Evolutionary conservation across 305 asterid species (phyloP).

Genomic region (Solanum hybrid): DNA sequence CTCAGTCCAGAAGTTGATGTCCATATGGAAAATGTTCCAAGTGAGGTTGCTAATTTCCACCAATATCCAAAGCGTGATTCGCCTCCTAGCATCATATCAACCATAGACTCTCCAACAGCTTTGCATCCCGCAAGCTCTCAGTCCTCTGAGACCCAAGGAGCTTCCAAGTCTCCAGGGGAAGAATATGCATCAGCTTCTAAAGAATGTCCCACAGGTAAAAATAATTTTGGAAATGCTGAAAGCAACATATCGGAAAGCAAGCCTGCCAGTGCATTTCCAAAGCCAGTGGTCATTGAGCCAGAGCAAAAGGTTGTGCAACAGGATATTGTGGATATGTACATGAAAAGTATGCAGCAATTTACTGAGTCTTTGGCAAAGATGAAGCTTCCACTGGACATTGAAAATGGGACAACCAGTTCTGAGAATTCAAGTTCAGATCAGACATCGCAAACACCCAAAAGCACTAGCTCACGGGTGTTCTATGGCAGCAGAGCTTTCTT

Average conservation of each 20-base stretch:
- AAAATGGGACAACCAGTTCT: slow-evolving; percentile 61
- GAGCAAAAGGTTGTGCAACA: slow-evolving; percentile 45
- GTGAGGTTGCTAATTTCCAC: slow-evolving; percentile 1
- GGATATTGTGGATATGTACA: slow-evolving; percentile 51
- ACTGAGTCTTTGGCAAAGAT: slow-evolving; percentile 47
- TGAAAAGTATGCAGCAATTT: slow-evolving; percentile 58
- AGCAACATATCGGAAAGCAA: slow-evolving; percentile 8
- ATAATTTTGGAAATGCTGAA: slow-evolving; percentile 13
- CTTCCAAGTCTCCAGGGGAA: slow-evolving; percentile 14
- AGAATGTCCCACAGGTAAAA: slow-evolving; percentile 15
- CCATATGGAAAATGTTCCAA: slow-evolving; percentile 22
- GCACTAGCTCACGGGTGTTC: slow-evolving; percentile 66
- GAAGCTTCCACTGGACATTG: slow-evolving; percentile 44
- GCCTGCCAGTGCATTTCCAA: slow-evolving; percentile 4
- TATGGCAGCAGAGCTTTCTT: slow-evolving; percentile 65
- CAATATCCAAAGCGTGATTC: slow-evolving; percentile 20
- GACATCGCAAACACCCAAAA: slow-evolving; percentile 53
- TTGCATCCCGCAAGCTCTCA: slow-evolving; percentile 37
- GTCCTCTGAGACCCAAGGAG: slow-evolving; percentile 16
- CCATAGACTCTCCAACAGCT: slow-evolving; percentile 24
- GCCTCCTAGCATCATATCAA: slow-evolving; percentile 24
- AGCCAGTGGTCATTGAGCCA: slow-evolving; percentile 25
- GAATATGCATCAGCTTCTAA: slow-evolving; percentile 18
- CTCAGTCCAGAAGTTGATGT: slow-evolving; percentile 31
- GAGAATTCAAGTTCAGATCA: slow-evolving; percentile 58